Evolutionary conservation across 148 eudicot species (phyloP).

Genomic region (Fagopyrum homotropicum): DNA sequence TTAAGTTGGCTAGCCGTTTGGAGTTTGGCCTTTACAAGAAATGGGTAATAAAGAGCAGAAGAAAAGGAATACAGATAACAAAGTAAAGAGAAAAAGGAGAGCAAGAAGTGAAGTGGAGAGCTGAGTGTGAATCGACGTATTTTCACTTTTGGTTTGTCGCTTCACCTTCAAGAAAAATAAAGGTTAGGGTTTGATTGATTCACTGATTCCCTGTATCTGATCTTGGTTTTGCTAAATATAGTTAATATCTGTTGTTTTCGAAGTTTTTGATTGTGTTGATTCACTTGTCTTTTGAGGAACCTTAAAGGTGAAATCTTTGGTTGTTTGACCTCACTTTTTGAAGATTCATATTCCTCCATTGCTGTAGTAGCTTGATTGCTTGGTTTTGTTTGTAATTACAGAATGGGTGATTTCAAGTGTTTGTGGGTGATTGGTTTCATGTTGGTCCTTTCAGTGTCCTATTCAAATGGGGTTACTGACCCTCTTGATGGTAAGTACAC

Average conservation of each 20-base stretch:
- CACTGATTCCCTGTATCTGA: background rate
- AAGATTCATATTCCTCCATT: background rate
- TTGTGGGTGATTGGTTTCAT: constrained; percentile 26
- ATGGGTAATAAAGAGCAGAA: background rate
- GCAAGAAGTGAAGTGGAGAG: background rate
- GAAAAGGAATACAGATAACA: background rate
- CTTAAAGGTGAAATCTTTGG: background rate
- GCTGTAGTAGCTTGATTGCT: background rate
- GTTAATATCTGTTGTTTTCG: background rate
- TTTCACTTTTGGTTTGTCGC: background rate
- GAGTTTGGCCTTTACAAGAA: constrained; percentile 7
- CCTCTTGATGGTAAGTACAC: constrained; percentile 63
- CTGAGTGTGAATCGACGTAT: background rate
- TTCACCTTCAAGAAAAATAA: background rate
- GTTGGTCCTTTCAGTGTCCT: constrained; percentile 23
- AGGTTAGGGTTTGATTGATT: constrained; percentile 9
- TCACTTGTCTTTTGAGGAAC: background rate
- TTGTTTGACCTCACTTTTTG: background rate
- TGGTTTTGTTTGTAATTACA: background rate
- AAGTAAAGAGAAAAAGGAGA: background rate
- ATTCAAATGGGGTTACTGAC: constrained; percentile 43
- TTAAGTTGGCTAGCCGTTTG: constrained; percentile 12
- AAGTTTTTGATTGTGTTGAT: background rate
- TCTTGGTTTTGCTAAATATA: background rate
- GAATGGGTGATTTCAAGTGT: constrained; percentile 8